Conservation (phyloP, 129 eudicot species). For the Apium graveolens region DNA sequence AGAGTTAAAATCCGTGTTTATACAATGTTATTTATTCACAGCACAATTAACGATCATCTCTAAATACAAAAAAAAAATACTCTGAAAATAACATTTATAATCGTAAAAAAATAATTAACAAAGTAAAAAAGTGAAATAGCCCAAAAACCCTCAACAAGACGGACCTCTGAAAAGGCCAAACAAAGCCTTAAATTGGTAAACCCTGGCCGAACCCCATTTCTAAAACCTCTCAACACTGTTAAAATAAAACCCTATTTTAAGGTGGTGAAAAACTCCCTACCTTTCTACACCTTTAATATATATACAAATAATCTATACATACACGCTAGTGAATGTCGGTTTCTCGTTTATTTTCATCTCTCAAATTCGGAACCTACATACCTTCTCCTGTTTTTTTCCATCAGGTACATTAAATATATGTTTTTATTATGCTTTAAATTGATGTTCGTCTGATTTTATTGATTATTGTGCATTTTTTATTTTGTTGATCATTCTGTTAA, state of each 20-base stretch:
- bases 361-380: constrained; percentile 20
- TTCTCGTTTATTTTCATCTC: constrained; percentile 14
- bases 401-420: constrained; percentile 21
- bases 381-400: constrained; percentile 13
- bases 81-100: too few species aligned
- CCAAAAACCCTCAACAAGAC: too few species aligned
- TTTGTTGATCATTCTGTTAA: background rate
- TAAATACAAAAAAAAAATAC: too few species aligned
- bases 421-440: too few species aligned
- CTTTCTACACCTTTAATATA: background rate
- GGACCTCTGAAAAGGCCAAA: too few species aligned
- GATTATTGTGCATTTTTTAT: background rate
- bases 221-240: background rate
- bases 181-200: too few species aligned
- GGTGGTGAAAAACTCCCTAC: background rate
- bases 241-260: background rate
- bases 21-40: too few species aligned
- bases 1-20: too few species aligned
- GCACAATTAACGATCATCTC: too few species aligned
- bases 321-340: constrained; percentile 38
- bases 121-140: too few species aligned
- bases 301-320: background rate
- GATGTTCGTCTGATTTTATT: background rate
- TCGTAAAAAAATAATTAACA: too few species aligned
- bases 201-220: background rate